Evolutionary conservation across 768 basidiomycete genomes (phyloP).

Genomic region (Pleurotus platypus): DNA sequence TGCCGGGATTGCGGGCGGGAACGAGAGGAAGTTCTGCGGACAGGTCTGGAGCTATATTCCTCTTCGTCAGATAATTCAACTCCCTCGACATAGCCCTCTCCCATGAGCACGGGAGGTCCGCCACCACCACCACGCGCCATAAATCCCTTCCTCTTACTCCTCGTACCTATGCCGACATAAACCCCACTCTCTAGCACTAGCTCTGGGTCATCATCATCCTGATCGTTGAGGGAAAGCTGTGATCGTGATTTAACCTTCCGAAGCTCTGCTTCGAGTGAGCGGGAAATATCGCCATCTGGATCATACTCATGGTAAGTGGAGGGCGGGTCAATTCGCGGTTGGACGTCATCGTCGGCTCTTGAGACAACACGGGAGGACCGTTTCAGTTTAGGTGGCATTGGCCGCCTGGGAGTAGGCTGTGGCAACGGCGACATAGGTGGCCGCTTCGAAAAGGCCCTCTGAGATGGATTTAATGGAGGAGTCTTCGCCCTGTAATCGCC

Average conservation of each 20-base stretch:
- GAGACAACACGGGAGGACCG: slow-evolving; percentile 32
- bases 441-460: slow-evolving; percentile 49
- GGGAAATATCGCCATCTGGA: background rate
- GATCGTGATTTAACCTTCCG: slow-evolving; percentile 34
- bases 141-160: slow-evolving; percentile 54
- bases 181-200: slow-evolving; percentile 45
- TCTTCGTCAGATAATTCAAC: slow-evolving; percentile 19
- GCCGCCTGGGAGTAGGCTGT: slow-evolving; percentile 48
- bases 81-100: slow-evolving; percentile 62
- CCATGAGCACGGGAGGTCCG: slow-evolving; percentile 69
- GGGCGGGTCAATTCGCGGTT: slow-evolving; percentile 11
- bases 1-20: too few species aligned
- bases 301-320: background rate
- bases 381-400: slow-evolving; percentile 55
- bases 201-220: slow-evolving; percentile 34
- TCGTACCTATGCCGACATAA: slow-evolving; percentile 51
- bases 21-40: too few species aligned
- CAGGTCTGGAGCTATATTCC: too few species aligned
- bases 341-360: slow-evolving; percentile 17
- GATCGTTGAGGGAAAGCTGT: slow-evolving; percentile 15
- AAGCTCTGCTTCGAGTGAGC: slow-evolving; percentile 60
- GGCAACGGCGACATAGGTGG: slow-evolving; percentile 66
- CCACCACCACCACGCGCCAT: slow-evolving; percentile 74
- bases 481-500: too few species aligned
- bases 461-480: background rate